Evolutionary conservation across 371 early-diverging fungal genomes (phyloP), one percentile per base, ranked within the genome.

Genomic region (Vairimorpha necatrix): DNA sequence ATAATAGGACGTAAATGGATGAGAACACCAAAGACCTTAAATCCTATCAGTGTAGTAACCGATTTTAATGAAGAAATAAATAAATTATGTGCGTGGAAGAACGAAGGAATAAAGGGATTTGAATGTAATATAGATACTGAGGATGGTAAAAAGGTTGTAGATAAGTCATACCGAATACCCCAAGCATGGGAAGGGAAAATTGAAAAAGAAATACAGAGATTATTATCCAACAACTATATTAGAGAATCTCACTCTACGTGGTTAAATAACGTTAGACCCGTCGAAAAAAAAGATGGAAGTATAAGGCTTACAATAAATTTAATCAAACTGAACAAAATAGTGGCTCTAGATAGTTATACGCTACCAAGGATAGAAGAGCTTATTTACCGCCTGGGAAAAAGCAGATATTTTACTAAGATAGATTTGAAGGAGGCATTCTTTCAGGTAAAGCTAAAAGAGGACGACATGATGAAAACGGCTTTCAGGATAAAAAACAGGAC

Each of bases 341-440:
- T 53, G 11, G 32, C 16, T 4, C 18, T 39, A 16, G 69, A 78
- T 26, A 34, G 26, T 18, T 74, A 72, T 34, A 22, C 46, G 32
- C 26, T 76, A 38, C 79, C 79, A 20, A 28, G 2, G 1, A 76
- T 76, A 26, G 32, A 65, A 7, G 73, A 71, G 9, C 48, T 77
- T 3, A 2, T 75, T 14, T 42, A 58, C 16, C 61, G 22, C 62
- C 14, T 61, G 48, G n/a, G 69, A 66, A 2, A 58, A 74, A 63
- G 22, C n/a, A n/a, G n/a, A n/a, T n/a, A n/a, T n/a, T n/a, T n/a
- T n/a, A n/a, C n/a, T n/a, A n/a, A n/a, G n/a, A n/a, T n/a, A 61
- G 78, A 79, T 42, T 62, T 79, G 28, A 60, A 79, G 42, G 72
- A 79, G 14, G 79, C 50, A 61, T 79, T 53, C 53, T 69, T 42